phyloP scores from a whole-genome alignment of 1,284 basidiomycete genomes.

The Naganishia sp. region DNA sequence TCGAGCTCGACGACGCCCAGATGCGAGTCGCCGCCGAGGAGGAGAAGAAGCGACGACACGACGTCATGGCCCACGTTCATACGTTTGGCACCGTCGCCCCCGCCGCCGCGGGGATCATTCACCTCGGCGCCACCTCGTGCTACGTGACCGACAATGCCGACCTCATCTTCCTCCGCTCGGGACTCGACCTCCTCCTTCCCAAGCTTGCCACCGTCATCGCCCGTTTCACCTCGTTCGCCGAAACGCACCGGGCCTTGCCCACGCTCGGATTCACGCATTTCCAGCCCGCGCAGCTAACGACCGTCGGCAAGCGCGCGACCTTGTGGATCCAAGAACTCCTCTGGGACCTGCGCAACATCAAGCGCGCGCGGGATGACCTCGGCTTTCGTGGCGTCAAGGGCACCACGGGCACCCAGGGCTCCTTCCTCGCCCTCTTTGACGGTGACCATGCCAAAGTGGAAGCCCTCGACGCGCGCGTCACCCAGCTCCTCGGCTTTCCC shows the following conservation, averaged over 20 bases:
- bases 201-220: constrained; percentile 89
- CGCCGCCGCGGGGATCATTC: constrained; percentile 94
- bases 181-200: constrained; percentile 77
- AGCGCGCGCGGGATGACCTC: constrained; percentile 85
- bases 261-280: constrained; percentile 98
- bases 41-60: constrained; percentile 97
- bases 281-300: constrained; percentile 97
- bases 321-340: constrained; percentile 97
- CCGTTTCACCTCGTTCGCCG: constrained; percentile 77
- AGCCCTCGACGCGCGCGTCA: constrained; percentile 83
- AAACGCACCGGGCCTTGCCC: constrained; percentile 72
- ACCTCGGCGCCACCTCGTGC: constrained; percentile 97
- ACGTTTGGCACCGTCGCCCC: constrained; percentile 93
- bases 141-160: constrained; percentile 99
- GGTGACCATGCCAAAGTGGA: constrained; percentile 95
- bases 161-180: constrained; percentile 91
- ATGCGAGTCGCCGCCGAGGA: constrained; percentile 89
- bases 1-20: constrained; percentile 86
- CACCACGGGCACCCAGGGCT: constrained; percentile 96
- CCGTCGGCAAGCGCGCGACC: constrained; percentile 98
- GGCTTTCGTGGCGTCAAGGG: constrained; percentile 99
- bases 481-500: constrained; percentile 84
- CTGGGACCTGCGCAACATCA: constrained; percentile 94
- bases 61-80: constrained; percentile 99
- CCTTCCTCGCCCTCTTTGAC: constrained; percentile 91